Percentiles rank a stretch among this genome's conserved stretches.
Evolutionary conservation across 345 rosid genomes (phyloP).

Genomic region (Eutrema heterophyllum): DNA sequence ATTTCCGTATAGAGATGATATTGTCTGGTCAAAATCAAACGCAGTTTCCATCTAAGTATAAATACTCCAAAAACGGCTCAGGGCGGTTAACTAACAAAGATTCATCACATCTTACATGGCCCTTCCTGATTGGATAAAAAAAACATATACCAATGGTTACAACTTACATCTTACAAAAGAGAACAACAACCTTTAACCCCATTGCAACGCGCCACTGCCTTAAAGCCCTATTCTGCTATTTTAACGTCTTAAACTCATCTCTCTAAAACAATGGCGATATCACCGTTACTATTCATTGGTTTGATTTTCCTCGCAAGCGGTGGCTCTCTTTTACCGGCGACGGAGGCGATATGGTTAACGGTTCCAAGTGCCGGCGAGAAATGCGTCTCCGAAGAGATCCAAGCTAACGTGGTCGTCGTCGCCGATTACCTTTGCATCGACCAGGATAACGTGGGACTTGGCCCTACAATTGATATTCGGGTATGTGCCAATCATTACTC

Average conservation of each 20-base stretch:
- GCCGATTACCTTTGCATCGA: conserved; percentile 20
- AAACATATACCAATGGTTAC: background rate
- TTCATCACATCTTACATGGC: conserved; percentile 8
- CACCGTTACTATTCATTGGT: conserved; percentile 12
- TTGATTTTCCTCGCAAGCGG: conserved; percentile 12
- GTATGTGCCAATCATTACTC: conserved; percentile 4
- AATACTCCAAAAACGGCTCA: background rate
- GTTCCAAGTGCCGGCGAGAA: conserved; percentile 18
- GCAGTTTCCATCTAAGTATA: conserved; percentile 9
- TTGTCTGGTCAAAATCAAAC: conserved; percentile 14
- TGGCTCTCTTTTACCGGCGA: conserved; percentile 4
- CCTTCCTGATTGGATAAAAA: background rate
- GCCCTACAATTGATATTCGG: conserved; percentile 23
- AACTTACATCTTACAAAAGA: background rate
- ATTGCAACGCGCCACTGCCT: background rate
- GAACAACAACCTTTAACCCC: background rate
- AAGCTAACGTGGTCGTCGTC: conserved; percentile 19
- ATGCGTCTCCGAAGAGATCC: conserved; percentile 24
- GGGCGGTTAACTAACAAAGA: background rate
- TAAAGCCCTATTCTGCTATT: background rate
- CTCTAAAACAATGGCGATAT: conserved; percentile 15
- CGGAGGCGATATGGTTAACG: conserved; percentile 25
- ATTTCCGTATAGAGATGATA: conserved; percentile 3
- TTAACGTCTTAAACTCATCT: conserved; percentile 1
- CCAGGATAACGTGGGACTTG: background rate